Evolutionary conservation across 2,329 filamentous ascomycete species (phyloP).

Genomic region (Penicillium palitans): DNA sequence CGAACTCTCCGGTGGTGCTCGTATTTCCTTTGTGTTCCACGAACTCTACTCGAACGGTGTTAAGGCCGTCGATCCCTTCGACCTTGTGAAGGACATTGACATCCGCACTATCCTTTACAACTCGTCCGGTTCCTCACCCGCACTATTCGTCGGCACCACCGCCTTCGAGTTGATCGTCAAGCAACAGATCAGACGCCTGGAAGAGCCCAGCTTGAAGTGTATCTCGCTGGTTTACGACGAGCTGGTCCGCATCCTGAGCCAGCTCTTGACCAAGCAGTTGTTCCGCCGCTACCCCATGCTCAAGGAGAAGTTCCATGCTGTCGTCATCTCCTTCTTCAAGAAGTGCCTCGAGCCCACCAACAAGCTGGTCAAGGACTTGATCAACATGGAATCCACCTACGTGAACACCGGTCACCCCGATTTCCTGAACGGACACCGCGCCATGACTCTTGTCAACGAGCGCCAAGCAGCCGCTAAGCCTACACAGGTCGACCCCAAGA

Average conservation of each 20-base stretch:
- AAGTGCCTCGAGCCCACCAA: constrained; percentile 98
- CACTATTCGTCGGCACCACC: constrained; percentile 93
- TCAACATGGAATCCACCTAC: constrained; percentile 94
- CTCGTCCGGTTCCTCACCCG: constrained; percentile 96
- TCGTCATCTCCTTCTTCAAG: constrained; percentile 95
- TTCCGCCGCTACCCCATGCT: constrained; percentile 91
- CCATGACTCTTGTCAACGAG: constrained; percentile 98
- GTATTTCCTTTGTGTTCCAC: constrained; percentile 99
- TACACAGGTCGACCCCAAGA: constrained; percentile 96
- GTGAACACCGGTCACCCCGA: constrained; percentile 98
- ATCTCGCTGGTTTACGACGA: constrained; percentile 97
- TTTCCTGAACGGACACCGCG: constrained; percentile 91
- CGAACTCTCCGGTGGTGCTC: constrained; percentile 91
- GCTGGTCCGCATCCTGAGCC: constrained; percentile 88
- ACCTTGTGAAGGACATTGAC: constrained; percentile 94
- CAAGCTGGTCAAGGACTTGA: constrained; percentile 90
- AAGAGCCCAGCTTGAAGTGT: constrained; percentile 96
- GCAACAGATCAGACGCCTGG: constrained; percentile 93
- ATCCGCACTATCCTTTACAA: constrained; percentile 98
- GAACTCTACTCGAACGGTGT: constrained; percentile 97
- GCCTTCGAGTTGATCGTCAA: constrained; percentile 99
- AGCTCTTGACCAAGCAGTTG: constrained; percentile 82
- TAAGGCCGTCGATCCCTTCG: constrained; percentile 96
- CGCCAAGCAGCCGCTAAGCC: constrained; percentile 77
- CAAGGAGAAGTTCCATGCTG: constrained; percentile 94